Conservation (phyloP, 768 basidiomycete genomes). For the Termitomyces sp. region DNA sequence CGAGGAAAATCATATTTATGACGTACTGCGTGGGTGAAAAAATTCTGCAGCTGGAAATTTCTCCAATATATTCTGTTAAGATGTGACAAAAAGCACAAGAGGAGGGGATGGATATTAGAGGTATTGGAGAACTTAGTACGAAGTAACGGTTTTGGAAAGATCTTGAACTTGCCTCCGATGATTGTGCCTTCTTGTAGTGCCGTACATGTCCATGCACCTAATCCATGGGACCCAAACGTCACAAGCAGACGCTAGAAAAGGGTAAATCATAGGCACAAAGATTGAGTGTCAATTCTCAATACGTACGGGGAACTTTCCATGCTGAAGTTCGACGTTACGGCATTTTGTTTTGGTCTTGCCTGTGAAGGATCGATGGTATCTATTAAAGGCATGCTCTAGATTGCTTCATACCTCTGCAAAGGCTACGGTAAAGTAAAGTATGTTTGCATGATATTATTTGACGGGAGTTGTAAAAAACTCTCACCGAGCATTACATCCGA, state of each 20-base stretch:
- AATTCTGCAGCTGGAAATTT: conserved; percentile 7
- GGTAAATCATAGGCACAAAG: neutral
- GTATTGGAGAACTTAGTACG: too few relatives aligned
- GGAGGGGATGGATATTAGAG: neutral
- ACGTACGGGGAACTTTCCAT: conserved; percentile 16
- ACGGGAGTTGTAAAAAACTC: neutral
- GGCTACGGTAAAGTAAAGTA: neutral
- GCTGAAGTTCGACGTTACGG: conserved; percentile 17
- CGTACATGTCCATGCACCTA: conserved; percentile 42
- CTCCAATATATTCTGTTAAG: conserved; percentile 43
- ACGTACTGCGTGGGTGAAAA: neutral
- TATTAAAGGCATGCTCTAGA: neutral
- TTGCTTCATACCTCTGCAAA: conserved; percentile 12
- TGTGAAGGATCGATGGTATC: conserved; percentile 6
- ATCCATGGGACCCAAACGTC: conserved; percentile 31
- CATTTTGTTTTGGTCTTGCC: conserved; percentile 12
- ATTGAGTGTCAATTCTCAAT: neutral
- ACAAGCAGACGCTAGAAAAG: conserved; percentile 30
- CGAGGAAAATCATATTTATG: too few relatives aligned
- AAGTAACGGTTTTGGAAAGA: neutral
- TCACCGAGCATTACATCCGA: conserved; percentile 39
- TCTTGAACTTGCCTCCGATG: conserved; percentile 23
- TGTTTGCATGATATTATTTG: neutral
- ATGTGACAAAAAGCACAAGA: neutral
- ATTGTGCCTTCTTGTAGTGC: conserved; percentile 9